Conservation (phyloP, 441 rosid genomes). For the Melastoma candidum region DNA sequence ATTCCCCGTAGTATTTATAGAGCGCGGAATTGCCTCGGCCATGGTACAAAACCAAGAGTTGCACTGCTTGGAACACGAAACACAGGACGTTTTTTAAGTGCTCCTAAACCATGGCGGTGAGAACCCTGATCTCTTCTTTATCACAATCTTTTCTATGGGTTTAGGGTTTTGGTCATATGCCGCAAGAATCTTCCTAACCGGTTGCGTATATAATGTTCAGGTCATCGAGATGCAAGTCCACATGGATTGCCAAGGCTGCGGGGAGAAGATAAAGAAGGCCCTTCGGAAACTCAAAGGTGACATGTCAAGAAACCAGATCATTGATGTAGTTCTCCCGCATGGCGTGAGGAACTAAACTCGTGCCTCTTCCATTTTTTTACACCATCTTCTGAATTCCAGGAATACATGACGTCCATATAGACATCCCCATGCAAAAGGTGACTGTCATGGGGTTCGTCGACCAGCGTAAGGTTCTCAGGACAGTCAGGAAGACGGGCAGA, state of each 20-base stretch:
- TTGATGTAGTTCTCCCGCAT: background rate
- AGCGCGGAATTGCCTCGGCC: too few species aligned
- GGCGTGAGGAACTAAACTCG: background rate
- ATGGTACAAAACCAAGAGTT: too few species aligned
- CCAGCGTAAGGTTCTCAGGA: slow-evolving; percentile 9
- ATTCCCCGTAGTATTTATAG: too few species aligned
- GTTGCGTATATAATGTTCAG: background rate
- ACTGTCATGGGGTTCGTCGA: slow-evolving; percentile 13
- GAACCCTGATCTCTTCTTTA: too few species aligned
- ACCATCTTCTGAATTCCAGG: slow-evolving; percentile 2
- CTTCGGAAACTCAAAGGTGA: slow-evolving; percentile 12
- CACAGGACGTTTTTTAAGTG: too few species aligned
- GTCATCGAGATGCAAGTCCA: slow-evolving; percentile 16
- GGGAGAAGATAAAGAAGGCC: slow-evolving; percentile 13
- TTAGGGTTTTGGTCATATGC: too few species aligned
- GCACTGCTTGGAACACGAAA: too few species aligned
- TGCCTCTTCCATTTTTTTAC: background rate
- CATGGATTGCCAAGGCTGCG: slow-evolving; percentile 14
- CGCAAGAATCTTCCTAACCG: too few species aligned
- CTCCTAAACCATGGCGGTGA: too few species aligned
- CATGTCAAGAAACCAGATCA: background rate
- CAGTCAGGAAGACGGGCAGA: slow-evolving; percentile 12
- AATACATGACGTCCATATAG: slow-evolving; percentile 12
- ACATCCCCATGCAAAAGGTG: slow-evolving; percentile 11
- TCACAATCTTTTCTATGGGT: too few species aligned